Evolutionary conservation across 2,329 filamentous ascomycete species (phyloP), one percentile per base, ranked within the genome.

Genomic region (Aureobasidium sp.): DNA sequence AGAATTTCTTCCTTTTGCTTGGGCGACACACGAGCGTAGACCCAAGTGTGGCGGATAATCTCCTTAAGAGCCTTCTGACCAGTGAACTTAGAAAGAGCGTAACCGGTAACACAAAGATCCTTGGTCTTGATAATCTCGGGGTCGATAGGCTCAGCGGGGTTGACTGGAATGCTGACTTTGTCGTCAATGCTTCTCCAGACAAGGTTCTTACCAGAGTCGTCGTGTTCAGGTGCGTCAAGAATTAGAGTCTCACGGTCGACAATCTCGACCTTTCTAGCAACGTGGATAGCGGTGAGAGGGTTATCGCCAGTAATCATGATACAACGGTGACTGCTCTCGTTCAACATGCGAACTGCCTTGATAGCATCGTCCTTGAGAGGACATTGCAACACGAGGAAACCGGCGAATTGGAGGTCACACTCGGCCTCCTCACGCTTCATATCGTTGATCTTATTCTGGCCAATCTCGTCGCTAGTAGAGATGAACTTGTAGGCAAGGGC

Each of bases 251-350:
- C 92, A 62, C 94, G 88, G 71, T 99, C 94, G 17, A 99, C 92
- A 74, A 99, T 99, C 74, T 99, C 94, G 29, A 99, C 94, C 74
- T 97, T 88, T 65, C 88, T 87, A 17, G 94, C 94, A 62, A 99
- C 94, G 72, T 99, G 93, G 12, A 96, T 90, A 67, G 94, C 94
- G 44, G 94, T 99, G 59, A 99, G 82, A 13, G 94, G 93, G 74
- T 99, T 99, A 75, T 99, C 94, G 72, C 94, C 94, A 64, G 94
- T 99, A 67, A 99, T 99, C 94, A 99, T 99, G 69, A 99, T 89
- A 51, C 96, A 92, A 69, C 94, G 90, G 75, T 99, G 94, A 77
- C 92, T 97, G 76, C 93, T 97, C 79, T 99, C 94, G 72, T 97
- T 99, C 69, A 99, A 83, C 91, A 97, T 97, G 67, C 89, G 90